A percentile compares a stretch with the other conserved stretches of the same genome.
These are phyloP conservation scores for Pochonia chlamydosporia DNA, from an alignment of 2,329 filamentous ascomycete genomes.

Conservation along the genomic window DNA sequence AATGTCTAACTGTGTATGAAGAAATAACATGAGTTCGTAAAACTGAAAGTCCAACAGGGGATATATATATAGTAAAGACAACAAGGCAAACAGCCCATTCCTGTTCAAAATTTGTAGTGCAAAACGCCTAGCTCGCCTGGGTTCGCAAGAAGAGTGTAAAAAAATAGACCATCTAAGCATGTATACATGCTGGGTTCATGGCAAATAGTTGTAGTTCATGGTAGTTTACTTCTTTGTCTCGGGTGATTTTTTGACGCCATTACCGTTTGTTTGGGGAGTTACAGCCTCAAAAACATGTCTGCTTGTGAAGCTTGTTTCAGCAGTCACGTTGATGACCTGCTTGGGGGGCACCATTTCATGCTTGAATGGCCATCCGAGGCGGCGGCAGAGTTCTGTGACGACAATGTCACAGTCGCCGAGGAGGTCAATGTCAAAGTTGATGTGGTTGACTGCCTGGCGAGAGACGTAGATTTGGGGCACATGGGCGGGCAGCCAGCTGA, in stretches of 20 bases:
- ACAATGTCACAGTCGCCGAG: constrained; percentile 93
- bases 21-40: no score
- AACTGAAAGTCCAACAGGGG: no score
- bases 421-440: constrained; percentile 94
- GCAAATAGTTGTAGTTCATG: no score
- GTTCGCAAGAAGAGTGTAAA: background rate
- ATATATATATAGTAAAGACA: no score
- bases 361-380: constrained; percentile 71
- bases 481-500: constrained; percentile 68
- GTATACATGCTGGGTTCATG: no score
- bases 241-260: background rate
- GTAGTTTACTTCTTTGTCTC: background rate
- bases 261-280: background rate
- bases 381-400: constrained; percentile 76
- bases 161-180: background rate
- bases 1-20: no score
- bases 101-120: no score
- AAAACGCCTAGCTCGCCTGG: background rate
- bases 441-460: constrained; percentile 75
- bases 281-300: constrained; percentile 29
- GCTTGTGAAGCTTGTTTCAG: constrained; percentile 26
- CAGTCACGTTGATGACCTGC: constrained; percentile 53
- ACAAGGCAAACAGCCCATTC: no score
- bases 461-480: constrained; percentile 90
- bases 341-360: constrained; percentile 78